Base-by-base conservation (phyloP, 2,329 filamentous ascomycete species). In the Epicoccum sorghinum region DNA sequence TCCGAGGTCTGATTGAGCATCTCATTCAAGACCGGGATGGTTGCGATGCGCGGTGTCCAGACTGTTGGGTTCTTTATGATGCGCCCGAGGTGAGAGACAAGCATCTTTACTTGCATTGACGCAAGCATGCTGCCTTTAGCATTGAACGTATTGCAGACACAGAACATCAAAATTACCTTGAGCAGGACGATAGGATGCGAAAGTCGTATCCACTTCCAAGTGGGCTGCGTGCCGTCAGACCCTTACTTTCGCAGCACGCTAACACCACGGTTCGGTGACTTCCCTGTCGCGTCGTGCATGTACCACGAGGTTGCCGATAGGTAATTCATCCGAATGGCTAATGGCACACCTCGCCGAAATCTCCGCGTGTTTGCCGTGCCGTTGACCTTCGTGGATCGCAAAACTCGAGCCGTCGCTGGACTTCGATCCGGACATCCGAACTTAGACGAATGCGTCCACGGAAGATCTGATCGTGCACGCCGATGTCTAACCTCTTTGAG, bases 271-370 rank as follows among this genome's bases (percentile, higher is more conserved):
- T 46, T 44, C 40, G 14, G 27, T 6, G 4, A 40, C 8, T 8
- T 49, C 29, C 47, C 33, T 32, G 39, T 25, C 5, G 9, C 25
- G 24, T 36, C 35, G 36, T 24, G 41, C 18, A 37, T 27, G 33
- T 36, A 33, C 44, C 39, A 48, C 14, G 32, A 47, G 44, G 32
- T 48, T 25, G 45, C 35, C 35, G 35, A 47, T 12, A 32, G 29
- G 18, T 4, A 25, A 18, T 45, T n/a, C 23, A 49, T 29, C 46
- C 36, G 46, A 46, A 30, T 42, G 36, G 36, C 27, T 24, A 2
- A 42, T 36, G 14, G 36, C 35, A 30, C 13, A 41, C 37, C 23
- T 55, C 22, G 40, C 36, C 36, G 36, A 49, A 29, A 29, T 32
- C 32, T 14, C 32, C 38, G 30, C 46, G 39, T 35, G n/a, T 13